Evolutionary conservation across 2,329 filamentous ascomycete genomes (phyloP).

Genomic region (Colletotrichum sp.): DNA sequence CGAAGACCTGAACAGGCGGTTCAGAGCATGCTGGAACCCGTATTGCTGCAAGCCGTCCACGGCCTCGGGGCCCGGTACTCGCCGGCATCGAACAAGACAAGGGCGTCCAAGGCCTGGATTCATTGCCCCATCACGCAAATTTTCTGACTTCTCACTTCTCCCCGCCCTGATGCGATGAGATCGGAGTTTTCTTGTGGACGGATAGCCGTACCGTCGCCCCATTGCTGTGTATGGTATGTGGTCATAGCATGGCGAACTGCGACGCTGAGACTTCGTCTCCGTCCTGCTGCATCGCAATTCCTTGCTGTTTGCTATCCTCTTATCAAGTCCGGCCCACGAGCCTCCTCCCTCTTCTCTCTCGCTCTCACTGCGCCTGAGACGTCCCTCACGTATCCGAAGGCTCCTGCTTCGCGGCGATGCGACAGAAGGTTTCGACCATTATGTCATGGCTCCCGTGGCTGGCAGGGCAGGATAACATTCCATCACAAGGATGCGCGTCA

Average conservation of each 20-base stretch:
- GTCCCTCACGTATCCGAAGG: neutral
- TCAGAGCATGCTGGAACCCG: conserved; percentile 3
- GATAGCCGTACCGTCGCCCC: neutral
- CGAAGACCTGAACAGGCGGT: neutral
- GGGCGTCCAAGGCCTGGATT: neutral
- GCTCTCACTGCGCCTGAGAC: neutral
- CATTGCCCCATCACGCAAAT: neutral
- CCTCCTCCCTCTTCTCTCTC: neutral
- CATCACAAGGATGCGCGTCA: neutral
- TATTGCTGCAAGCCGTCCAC: neutral
- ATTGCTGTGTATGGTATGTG: neutral
- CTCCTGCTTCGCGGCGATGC: neutral
- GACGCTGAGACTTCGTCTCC: neutral
- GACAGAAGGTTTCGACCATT: conserved; percentile 1
- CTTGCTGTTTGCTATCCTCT: neutral
- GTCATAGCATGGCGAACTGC: neutral
- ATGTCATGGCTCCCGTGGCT: conserved; percentile 7
- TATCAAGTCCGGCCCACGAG: neutral
- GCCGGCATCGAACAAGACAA: neutral
- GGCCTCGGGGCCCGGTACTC: conserved; percentile 3
- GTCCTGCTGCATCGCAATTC: neutral
- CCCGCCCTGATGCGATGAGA: neutral
- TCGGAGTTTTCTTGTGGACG: neutral
- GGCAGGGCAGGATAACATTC: neutral
- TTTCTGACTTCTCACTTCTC: neutral